Conservation (phyloP, 2,329 filamentous ascomycete genomes). For the Lasiodiplodia theobromae region DNA sequence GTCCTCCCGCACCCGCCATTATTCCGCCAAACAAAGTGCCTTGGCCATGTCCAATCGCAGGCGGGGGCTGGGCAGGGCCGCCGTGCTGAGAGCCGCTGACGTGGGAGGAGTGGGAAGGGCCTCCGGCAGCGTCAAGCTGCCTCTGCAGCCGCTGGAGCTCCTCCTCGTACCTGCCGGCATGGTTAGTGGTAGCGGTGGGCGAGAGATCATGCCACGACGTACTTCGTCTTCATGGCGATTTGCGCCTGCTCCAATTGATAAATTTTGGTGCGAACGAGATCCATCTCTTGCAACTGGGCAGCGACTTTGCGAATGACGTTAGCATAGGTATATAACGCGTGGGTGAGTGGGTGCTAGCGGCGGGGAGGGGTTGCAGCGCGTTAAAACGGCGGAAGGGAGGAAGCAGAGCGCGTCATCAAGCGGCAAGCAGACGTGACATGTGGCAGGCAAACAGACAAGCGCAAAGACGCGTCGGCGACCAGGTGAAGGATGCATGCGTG, state of each 20-base stretch:
- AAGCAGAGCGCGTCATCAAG: background rate
- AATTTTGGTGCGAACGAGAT: conserved; percentile 91
- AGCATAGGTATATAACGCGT: conserved; percentile 13
- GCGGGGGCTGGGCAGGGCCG: conserved; percentile 84
- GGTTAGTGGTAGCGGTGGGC: background rate
- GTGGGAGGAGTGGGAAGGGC: conserved; percentile 70
- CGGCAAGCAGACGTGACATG: background rate
- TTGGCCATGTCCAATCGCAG: conserved; percentile 82
- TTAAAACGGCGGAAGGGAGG: background rate
- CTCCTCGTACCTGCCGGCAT: conserved; percentile 82
- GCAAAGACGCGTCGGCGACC: conserved; percentile 13
- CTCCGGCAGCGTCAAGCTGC: conserved; percentile 79
- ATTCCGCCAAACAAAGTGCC: conserved; percentile 95
- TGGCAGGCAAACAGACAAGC: conserved; percentile 2
- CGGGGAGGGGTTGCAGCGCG: conserved; percentile 1
- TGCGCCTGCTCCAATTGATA: conserved; percentile 92
- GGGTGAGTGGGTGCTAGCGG: background rate
- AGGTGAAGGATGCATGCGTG: background rate
- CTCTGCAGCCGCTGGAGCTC: conserved; percentile 85
- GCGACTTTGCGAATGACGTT: conserved; percentile 67
- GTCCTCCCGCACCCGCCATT: conserved; percentile 86
- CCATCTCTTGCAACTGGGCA: conserved; percentile 91
- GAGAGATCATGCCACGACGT: conserved; percentile 47
- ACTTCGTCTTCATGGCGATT: conserved; percentile 90
- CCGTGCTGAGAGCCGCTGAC: conserved; percentile 75